Percentiles rank a stretch among this genome's conserved stretches.
phyloP scores from a whole-genome alignment of 2,329 filamentous ascomycete genomes.

The Pyricularia grisea region DNA sequence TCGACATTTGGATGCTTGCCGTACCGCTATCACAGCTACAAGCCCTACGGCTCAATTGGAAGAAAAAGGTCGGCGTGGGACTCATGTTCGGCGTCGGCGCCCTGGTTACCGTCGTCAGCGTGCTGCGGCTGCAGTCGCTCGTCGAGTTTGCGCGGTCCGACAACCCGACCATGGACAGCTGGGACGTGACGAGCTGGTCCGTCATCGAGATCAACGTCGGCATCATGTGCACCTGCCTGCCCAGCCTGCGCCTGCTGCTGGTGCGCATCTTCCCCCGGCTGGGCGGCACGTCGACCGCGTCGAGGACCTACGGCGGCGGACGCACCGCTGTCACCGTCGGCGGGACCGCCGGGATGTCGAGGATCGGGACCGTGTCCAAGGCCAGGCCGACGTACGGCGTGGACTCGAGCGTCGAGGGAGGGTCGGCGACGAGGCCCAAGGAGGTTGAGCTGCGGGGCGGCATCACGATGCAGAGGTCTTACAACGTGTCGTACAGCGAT shows the following conservation, averaged over 20 bases:
- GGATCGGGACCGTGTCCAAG: not conserved
- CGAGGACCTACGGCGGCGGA: not conserved
- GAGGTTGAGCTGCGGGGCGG: constrained; percentile 7
- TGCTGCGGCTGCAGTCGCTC: constrained; percentile 21
- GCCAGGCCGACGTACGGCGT: not conserved
- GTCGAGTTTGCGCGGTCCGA: constrained; percentile 17
- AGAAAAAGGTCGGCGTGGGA: constrained; percentile 35
- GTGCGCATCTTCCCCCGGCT: constrained; percentile 17
- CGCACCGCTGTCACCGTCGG: not conserved
- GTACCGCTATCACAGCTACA: constrained; percentile 37
- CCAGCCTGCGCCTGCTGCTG: constrained; percentile 18
- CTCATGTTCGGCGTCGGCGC: constrained; percentile 38
- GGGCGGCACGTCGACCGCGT: constrained; percentile 6
- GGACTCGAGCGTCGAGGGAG: not conserved
- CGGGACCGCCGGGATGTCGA: not conserved
- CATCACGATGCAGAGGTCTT: constrained; percentile 10
- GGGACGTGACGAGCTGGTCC: constrained; percentile 21
- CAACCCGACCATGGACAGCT: constrained; percentile 21
- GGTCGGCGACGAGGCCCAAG: not conserved
- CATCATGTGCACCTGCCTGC: constrained; percentile 24
- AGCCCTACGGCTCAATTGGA: constrained; percentile 29
- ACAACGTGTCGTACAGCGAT: constrained; percentile 10
- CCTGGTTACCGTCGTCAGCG: constrained; percentile 25
- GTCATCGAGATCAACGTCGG: constrained; percentile 24
- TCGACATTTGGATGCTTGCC: constrained; percentile 42